These are phyloP conservation scores for Exsudoporus frostii DNA, from an alignment of 768 basidiomycete species.

Conservation along the genomic window DNA sequence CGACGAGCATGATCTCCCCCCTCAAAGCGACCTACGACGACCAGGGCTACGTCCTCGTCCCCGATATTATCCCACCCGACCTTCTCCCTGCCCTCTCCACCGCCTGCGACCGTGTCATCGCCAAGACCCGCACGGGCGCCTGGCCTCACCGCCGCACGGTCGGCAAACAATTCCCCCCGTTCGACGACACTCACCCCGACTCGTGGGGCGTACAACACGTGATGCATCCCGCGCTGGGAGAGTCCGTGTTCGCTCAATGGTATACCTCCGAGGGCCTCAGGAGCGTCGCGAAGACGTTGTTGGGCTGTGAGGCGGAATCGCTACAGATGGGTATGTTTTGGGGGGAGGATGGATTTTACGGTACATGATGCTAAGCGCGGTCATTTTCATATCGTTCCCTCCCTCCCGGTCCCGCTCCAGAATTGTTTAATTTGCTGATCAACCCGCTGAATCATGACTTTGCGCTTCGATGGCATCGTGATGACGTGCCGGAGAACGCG, in stretches of 20 bases:
- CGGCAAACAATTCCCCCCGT: slow-evolving; percentile 79
- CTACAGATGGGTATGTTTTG: slow-evolving; percentile 66
- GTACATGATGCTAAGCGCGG: too few relatives aligned
- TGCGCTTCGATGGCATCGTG: slow-evolving; percentile 77
- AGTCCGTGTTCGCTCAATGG: slow-evolving; percentile 61
- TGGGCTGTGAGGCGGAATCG: slow-evolving; percentile 54
- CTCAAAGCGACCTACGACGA: slow-evolving; percentile 53
- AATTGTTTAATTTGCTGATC: slow-evolving; percentile 73
- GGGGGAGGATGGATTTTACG: too few relatives aligned
- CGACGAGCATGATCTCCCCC: too few relatives aligned
- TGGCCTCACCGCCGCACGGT: slow-evolving; percentile 72
- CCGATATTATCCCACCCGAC: slow-evolving; percentile 45
- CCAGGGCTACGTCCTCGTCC: slow-evolving; percentile 65
- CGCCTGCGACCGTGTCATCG: slow-evolving; percentile 51
- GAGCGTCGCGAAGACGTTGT: slow-evolving; percentile 40
- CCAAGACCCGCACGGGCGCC: slow-evolving; percentile 51
- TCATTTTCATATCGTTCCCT: too few relatives aligned
- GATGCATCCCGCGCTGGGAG: slow-evolving; percentile 72
- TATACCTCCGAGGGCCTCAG: slow-evolving; percentile 57
- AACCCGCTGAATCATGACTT: slow-evolving; percentile 65
- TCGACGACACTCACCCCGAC: slow-evolving; percentile 53
- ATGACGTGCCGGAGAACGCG: slow-evolving; percentile 63
- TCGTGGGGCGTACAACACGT: slow-evolving; percentile 81
- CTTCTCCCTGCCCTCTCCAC: slow-evolving; percentile 39
- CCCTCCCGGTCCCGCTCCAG: slow-evolving; percentile 25